Percentiles rank a stretch among this genome's conserved stretches.
Conservation (phyloP, 2,329 filamentous ascomycete species). For the Gaeumannomyces sp. region DNA sequence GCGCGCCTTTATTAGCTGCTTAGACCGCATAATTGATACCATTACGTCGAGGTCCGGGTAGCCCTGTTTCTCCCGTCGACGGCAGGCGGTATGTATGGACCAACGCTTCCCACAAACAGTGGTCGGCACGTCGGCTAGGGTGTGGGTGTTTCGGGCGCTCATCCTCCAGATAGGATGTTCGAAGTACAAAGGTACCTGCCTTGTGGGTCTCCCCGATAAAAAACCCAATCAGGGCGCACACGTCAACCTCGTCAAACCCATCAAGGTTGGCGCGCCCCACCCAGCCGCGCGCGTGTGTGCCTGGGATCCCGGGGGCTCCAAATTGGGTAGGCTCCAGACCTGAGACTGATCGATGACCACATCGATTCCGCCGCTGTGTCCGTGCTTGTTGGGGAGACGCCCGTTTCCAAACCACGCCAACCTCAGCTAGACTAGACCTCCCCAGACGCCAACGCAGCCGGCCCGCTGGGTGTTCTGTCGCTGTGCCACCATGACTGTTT, state of each 20-base stretch:
- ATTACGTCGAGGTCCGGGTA: not conserved
- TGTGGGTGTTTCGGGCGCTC: no score
- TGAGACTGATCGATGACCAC: slow-evolving; percentile 4
- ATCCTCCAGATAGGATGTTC: not conserved
- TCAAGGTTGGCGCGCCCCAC: not conserved
- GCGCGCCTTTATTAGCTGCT: not conserved
- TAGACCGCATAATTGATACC: slow-evolving; percentile 3
- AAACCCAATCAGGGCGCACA: not conserved
- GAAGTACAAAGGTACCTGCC: not conserved
- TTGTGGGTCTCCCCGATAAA: not conserved
- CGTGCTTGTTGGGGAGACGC: not conserved
- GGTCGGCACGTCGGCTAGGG: no score
- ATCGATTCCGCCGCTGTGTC: not conserved
- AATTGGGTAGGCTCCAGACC: not conserved
- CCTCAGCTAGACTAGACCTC: not conserved
- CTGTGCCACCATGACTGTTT: not conserved
- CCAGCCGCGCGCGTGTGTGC: not conserved
- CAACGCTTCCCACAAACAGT: not conserved
- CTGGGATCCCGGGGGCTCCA: not conserved
- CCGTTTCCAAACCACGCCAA: not conserved
- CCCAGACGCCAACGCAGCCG: not conserved
- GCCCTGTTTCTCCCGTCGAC: no score
- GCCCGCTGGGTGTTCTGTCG: not conserved
- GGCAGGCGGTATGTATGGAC: no score
- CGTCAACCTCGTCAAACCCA: not conserved